These are phyloP conservation scores for Adansonia gregorii DNA, from an alignment of 441 rosid genomes.

Conservation along the genomic window DNA sequence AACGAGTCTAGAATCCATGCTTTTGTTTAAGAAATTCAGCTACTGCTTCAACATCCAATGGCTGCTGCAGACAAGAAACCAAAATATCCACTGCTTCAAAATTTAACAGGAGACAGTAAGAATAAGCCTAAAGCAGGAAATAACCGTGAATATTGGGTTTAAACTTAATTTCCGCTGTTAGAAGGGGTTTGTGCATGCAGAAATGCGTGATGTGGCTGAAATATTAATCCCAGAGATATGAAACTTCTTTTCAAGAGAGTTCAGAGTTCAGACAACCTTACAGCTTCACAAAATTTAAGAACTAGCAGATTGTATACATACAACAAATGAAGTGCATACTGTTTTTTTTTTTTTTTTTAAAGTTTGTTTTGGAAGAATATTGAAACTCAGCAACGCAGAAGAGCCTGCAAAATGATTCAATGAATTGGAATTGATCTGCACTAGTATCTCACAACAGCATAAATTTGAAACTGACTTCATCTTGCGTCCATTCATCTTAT, in stretches of 20 bases:
- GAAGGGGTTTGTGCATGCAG: not conserved
- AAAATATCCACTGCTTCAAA: not conserved
- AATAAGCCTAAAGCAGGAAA: not conserved
- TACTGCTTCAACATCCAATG: not conserved
- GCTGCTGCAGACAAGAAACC: not conserved
- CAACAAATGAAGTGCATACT: not conserved
- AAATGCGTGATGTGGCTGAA: too few species aligned
- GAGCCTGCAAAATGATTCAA: not conserved
- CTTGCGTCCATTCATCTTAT: too few species aligned
- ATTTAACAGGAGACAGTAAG: not conserved
- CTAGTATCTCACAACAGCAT: not conserved
- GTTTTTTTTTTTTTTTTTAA: not conserved
- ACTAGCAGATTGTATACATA: not conserved
- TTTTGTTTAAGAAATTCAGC: too few species aligned
- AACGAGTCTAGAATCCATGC: too few species aligned
- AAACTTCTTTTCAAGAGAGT: too few species aligned
- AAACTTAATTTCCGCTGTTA: too few species aligned
- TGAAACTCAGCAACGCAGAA: not conserved
- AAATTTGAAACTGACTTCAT: not conserved
- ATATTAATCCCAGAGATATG: too few species aligned
- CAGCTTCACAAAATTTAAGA: not conserved
- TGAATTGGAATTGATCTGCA: not conserved
- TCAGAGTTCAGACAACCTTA: too few species aligned
- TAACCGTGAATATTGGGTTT: not conserved
- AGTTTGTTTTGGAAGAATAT: not conserved